Base-by-base conservation (phyloP, 2,329 filamentous ascomycete genomes). In the Cladophialophora yegresii region DNA sequence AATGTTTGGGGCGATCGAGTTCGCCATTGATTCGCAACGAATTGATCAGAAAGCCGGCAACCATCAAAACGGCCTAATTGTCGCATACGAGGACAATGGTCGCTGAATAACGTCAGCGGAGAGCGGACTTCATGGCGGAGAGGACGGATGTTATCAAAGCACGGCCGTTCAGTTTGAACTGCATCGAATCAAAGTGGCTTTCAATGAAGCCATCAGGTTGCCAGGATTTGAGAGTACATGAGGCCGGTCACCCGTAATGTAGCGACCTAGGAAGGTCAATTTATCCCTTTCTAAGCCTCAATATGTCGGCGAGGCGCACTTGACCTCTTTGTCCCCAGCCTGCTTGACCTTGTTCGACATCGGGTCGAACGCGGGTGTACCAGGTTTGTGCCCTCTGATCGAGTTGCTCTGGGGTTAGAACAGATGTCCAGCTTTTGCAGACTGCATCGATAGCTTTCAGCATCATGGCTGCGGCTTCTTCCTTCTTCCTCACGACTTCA, bases 241-340 rank as follows among this genome's bases (percentile, higher is more conserved):
- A 43, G 36, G 6, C 36, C 36, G 16, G 36, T 7, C 36, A 43
- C n/a, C 36, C 8, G 36, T 43, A n/a, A n/a, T 16, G n/a, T n/a
- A 43, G 26, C 13, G 1, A 20, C 6, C 10, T 51, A 8, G 4
- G 8, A 51, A 26, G 4, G 20, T 51, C 20, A 20, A 8, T 51
- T 64, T 45, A 65, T 45, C 50, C 58, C 58, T 83, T 79, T 63
- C 84, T 81, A 67, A 91, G 72, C 8, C 82, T 81, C 68, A 93
- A 74, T 47, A 96, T 90, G 69, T 86, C 85, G 13, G 79, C 78
- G 40, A 96, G 74, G 69, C 81, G 86, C 30, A 96, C 80, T 60
- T 81, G 78, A 1, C 89, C 91, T 75, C 93, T 95, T 12, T 89
- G 89, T 30, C 92, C 92, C 92, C 92, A 96, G 1, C 92, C 92